Evolutionary conservation across 345 rosid genomes (phyloP).

Genomic region (Corchorus capsularis): DNA sequence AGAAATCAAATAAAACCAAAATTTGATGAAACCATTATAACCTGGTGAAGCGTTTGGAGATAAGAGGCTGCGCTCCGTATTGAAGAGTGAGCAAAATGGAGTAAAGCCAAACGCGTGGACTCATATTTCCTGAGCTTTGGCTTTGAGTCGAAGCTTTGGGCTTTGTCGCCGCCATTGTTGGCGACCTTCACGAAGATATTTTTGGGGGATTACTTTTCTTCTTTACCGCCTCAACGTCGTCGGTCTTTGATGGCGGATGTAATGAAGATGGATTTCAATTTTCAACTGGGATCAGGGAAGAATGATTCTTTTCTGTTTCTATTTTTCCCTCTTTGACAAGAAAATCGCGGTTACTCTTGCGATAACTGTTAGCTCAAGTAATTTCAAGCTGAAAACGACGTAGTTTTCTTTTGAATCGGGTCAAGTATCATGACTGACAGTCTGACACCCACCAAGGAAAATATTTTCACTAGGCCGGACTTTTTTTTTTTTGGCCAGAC

Average conservation of each 20-base stretch:
- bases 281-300: background rate
- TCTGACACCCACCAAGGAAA: too few species aligned
- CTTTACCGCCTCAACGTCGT: background rate
- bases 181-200: slow-evolving; percentile 22
- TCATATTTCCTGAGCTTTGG: slow-evolving; percentile 32
- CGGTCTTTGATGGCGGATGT: background rate
- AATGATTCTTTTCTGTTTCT: background rate
- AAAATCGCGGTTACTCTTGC: background rate
- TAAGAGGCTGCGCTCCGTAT: slow-evolving; percentile 92
- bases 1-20: background rate
- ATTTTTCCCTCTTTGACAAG: background rate
- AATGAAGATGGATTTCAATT: background rate
- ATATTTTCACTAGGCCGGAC: too few species aligned
- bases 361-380: background rate
- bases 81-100: slow-evolving; percentile 80
- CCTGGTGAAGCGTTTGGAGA: slow-evolving; percentile 90
- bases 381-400: too few species aligned
- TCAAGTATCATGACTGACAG: too few species aligned
- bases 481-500: too few species aligned
- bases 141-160: slow-evolving; percentile 21
- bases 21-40: slow-evolving; percentile 14
- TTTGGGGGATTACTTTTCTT: background rate
- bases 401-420: too few species aligned
- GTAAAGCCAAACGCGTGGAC: slow-evolving; percentile 56
- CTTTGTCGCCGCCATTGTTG: slow-evolving; percentile 40